Percentiles rank a stretch among this genome's conserved stretches.
Conservation (phyloP, 1,284 basidiomycete genomes). For the Cystobasidiaceae sp. region DNA sequence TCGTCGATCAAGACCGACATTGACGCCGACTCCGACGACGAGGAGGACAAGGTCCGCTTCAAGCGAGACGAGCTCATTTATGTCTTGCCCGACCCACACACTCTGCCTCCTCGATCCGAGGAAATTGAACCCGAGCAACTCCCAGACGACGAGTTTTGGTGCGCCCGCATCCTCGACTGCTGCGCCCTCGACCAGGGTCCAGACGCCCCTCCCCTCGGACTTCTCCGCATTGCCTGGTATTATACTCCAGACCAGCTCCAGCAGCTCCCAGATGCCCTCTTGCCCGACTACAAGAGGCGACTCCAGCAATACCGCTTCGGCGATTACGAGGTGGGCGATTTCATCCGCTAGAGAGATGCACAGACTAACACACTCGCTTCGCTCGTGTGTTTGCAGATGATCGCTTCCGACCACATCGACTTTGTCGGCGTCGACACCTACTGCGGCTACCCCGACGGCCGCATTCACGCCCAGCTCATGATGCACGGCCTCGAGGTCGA, state of each 20-base stretch:
- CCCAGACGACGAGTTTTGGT: slow-evolving; percentile 16
- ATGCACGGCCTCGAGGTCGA: slow-evolving; percentile 13
- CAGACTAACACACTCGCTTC: too few species aligned
- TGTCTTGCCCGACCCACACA: slow-evolving; percentile 14
- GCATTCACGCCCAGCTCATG: neutral
- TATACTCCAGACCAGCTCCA: slow-evolving; percentile 13
- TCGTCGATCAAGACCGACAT: slow-evolving; percentile 6
- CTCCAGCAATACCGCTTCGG: slow-evolving; percentile 7
- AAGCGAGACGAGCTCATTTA: slow-evolving; percentile 18
- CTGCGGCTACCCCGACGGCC: slow-evolving; percentile 17
- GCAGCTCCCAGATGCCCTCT: neutral
- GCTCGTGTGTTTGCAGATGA: too few species aligned
- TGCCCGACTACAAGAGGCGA: neutral
- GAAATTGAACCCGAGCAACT: slow-evolving; percentile 18
- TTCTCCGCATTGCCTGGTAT: slow-evolving; percentile 16
- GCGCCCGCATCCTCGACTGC: slow-evolving; percentile 23
- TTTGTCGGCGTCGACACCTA: slow-evolving; percentile 25
- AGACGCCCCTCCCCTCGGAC: neutral
- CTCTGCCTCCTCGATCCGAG: slow-evolving; percentile 1
- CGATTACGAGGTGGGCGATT: slow-evolving; percentile 2
- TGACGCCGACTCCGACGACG: slow-evolving; percentile 1
- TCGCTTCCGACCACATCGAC: slow-evolving; percentile 22
- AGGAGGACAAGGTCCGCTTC: neutral
- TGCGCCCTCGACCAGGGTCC: slow-evolving; percentile 10
- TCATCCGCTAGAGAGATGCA: too few species aligned